Conservation (phyloP, 177 flowering plant genomes). For the Vitis hybrid region DNA sequence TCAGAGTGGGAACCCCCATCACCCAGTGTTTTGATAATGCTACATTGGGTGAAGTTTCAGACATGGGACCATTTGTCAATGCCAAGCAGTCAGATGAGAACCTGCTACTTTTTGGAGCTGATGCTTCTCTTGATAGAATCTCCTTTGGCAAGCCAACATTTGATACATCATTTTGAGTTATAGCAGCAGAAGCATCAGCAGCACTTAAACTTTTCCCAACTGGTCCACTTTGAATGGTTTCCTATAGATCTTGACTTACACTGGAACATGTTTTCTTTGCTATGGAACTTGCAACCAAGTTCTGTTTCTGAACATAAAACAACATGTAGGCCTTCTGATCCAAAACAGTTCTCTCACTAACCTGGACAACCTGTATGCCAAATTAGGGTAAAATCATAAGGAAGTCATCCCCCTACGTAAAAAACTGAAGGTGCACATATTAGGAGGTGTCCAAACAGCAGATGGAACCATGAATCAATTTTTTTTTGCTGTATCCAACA, state of each 20-base stretch:
- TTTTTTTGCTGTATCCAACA: no score
- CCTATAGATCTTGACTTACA: constrained; percentile 21
- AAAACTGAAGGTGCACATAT: constrained; percentile 17
- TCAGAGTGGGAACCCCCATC: constrained; percentile 10
- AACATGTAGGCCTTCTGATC: constrained; percentile 97
- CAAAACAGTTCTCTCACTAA: constrained; percentile 67
- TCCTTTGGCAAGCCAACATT: constrained; percentile 15
- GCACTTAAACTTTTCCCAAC: constrained; percentile 19
- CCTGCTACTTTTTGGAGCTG: constrained; percentile 14
- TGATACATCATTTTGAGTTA: constrained; percentile 12
- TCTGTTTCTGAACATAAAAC: constrained; percentile 70
- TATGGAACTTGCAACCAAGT: constrained; percentile 17
- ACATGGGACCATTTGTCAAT: constrained; percentile 12
- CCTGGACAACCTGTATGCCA: constrained; percentile 68
- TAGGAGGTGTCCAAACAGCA: no score
- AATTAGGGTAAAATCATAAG: neutral
- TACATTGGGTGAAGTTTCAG: constrained; percentile 14
- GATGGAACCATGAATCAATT: no score
- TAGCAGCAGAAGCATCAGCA: constrained; percentile 19
- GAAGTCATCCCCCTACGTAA: no score
- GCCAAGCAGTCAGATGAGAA: constrained; percentile 5
- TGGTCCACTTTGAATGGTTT: constrained; percentile 26
- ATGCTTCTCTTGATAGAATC: constrained; percentile 17
- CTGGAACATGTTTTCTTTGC: constrained; percentile 18
- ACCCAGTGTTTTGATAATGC: constrained; percentile 7